Conservation (phyloP, 148 eudicot genomes). For the Nyssa sinensis region DNA sequence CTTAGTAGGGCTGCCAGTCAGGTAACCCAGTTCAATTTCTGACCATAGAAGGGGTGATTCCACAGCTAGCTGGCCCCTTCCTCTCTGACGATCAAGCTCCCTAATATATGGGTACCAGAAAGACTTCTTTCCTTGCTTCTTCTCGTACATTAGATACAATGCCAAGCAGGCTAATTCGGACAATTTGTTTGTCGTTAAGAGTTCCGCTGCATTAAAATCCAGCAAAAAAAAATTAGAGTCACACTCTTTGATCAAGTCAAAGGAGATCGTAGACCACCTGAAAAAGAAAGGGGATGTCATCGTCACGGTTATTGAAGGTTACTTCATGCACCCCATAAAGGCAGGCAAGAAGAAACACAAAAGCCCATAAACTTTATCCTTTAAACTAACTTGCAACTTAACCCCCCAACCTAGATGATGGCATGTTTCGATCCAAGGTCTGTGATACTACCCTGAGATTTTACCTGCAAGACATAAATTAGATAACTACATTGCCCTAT, state of each 20-base stretch:
- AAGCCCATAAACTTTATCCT: neutral
- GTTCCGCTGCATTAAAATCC: conserved; percentile 75
- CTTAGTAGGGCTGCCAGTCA: conserved; percentile 89
- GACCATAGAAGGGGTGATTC: conserved; percentile 98
- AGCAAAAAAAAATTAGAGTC: conserved; percentile 22
- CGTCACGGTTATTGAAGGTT: neutral
- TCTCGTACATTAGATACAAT: conserved; percentile 96
- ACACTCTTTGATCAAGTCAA: neutral
- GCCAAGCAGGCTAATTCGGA: conserved; percentile 99
- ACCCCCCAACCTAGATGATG: too few relatives aligned
- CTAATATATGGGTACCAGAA: conserved; percentile 96
- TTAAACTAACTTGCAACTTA: neutral
- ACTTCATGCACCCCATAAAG: neutral
- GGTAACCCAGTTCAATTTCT: conserved; percentile 68
- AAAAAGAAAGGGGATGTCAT: neutral
- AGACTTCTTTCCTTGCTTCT: conserved; percentile 92
- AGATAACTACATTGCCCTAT: too few relatives aligned
- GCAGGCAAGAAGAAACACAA: neutral
- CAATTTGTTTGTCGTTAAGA: conserved; percentile 88
- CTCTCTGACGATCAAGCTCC: conserved; percentile 99
- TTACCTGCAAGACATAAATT: too few relatives aligned
- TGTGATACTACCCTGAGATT: too few relatives aligned
- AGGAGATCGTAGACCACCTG: neutral
- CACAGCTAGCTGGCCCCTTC: conserved; percentile 95
- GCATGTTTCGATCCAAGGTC: too few relatives aligned